phyloP scores from a whole-genome alignment of 768 basidiomycete genomes.

The Collybia sp. region DNA sequence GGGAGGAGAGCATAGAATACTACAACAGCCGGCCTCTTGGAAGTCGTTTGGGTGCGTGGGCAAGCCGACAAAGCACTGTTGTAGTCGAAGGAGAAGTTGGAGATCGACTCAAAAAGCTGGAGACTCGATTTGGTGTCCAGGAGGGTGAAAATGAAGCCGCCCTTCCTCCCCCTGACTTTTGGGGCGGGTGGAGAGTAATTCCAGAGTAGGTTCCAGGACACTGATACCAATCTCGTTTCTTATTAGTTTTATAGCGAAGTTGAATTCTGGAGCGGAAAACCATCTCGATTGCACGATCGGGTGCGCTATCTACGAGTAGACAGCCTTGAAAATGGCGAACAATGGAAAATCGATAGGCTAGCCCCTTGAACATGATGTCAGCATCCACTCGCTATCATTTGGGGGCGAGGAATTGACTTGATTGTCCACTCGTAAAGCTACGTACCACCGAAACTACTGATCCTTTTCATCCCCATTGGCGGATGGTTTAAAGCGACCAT shows the following conservation, averaged over 20 bases:
- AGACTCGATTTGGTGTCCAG: slow-evolving; percentile 50
- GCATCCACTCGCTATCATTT: not conserved
- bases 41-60: slow-evolving; percentile 89
- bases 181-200: slow-evolving; percentile 97
- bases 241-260: slow-evolving; percentile 60
- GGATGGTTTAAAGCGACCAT: slow-evolving; percentile 6
- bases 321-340: slow-evolving; percentile 39
- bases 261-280: slow-evolving; percentile 97
- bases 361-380: slow-evolving; percentile 47
- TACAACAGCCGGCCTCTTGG: slow-evolving; percentile 79
- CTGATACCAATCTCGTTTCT: slow-evolving; percentile 1
- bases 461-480: no score
- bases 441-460: no score
- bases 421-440: no score
- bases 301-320: slow-evolving; percentile 66
- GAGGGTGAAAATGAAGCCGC: slow-evolving; percentile 31
- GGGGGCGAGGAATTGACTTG: no score
- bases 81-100: slow-evolving; percentile 72
- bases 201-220: slow-evolving; percentile 57
- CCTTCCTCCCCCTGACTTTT: slow-evolving; percentile 82
- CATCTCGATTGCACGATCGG: slow-evolving; percentile 91
- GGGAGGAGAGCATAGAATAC: slow-evolving; percentile 77
- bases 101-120: slow-evolving; percentile 51
- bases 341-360: slow-evolving; percentile 79
- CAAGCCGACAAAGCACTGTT: slow-evolving; percentile 81